A percentile compares a stretch with the other conserved stretches of the same genome.
These are phyloP conservation scores for Xylariaceae sp. DNA, from an alignment of 2,329 filamentous ascomycete genomes.

Conservation along the genomic window DNA sequence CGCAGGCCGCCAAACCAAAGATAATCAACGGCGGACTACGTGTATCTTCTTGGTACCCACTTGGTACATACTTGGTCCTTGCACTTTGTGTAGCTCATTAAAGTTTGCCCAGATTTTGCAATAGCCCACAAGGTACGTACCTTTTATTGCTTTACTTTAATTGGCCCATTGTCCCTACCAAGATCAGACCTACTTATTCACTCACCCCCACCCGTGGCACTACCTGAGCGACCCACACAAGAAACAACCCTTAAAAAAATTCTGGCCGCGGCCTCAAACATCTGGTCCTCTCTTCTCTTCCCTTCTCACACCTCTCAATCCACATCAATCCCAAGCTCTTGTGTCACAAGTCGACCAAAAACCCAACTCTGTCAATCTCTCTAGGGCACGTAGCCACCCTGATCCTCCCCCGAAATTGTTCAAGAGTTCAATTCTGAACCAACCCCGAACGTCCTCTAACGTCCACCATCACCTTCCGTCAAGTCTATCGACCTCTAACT, in stretches of 20 bases:
- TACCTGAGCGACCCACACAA: constrained; percentile 36
- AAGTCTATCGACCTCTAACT: constrained; percentile 37
- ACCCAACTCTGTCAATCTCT: constrained; percentile 49
- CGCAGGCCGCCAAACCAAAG: neutral
- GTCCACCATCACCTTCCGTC: constrained; percentile 36
- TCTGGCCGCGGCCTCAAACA: constrained; percentile 38
- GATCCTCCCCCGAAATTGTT: constrained; percentile 66
- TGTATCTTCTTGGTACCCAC: no score
- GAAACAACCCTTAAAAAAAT: constrained; percentile 40
- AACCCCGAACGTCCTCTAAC: constrained; percentile 41
- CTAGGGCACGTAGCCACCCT: constrained; percentile 95
- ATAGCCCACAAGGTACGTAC: constrained; percentile 1
- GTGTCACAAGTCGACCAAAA: constrained; percentile 40
- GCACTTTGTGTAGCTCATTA: no score
- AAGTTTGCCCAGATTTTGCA: neutral
- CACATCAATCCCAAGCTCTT: constrained; percentile 44
- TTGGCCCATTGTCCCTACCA: constrained; percentile 26
- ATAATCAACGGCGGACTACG: no score
- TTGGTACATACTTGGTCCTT: no score
- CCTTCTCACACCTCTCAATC: constrained; percentile 44
- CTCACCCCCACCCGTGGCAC: constrained; percentile 33
- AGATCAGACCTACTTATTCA: constrained; percentile 22
- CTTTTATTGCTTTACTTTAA: constrained; percentile 14
- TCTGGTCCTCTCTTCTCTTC: constrained; percentile 36
- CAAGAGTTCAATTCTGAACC: constrained; percentile 66